phyloP scores from a whole-genome alignment of 1,284 basidiomycete species.

The Kwoniella shivajii region DNA sequence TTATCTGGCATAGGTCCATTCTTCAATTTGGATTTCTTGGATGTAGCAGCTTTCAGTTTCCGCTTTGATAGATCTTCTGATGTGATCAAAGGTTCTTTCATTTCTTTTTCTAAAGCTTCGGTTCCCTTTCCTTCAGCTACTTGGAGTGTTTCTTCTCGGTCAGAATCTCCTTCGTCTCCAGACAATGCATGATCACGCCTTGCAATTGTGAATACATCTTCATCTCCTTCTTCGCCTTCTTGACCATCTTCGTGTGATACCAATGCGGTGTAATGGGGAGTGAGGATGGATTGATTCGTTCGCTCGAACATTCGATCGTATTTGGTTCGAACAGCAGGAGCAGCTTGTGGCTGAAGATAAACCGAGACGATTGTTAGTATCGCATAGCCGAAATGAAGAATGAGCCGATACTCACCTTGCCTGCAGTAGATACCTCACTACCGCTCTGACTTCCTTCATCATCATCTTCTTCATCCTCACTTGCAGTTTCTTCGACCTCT shows the following conservation, averaged over 20 bases:
- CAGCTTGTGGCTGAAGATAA: constrained; percentile 7
- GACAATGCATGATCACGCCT: constrained; percentile 75
- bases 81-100: constrained; percentile 31
- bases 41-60: constrained; percentile 69
- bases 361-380: not conserved
- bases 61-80: constrained; percentile 61
- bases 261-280: constrained; percentile 87
- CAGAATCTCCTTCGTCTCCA: constrained; percentile 49
- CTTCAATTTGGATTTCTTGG: constrained; percentile 74
- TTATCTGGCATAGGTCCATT: constrained; percentile 63
- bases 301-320: constrained; percentile 98
- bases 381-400: not conserved
- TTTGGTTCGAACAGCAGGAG: constrained; percentile 74
- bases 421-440: constrained; percentile 9
- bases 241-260: constrained; percentile 66
- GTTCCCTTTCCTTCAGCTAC: constrained; percentile 2
- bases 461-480: constrained; percentile 45
- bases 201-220: constrained; percentile 92
- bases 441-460: constrained; percentile 24
- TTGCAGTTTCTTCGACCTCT: constrained; percentile 30
- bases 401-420: constrained; percentile 16
- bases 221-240: constrained; percentile 60
- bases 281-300: constrained; percentile 92
- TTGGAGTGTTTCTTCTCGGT: not conserved
- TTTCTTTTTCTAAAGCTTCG: constrained; percentile 2